Evolutionary conservation across 495 filamentous ascomycete genomes (phyloP).

Genomic region (Trichoderma gamsii): DNA sequence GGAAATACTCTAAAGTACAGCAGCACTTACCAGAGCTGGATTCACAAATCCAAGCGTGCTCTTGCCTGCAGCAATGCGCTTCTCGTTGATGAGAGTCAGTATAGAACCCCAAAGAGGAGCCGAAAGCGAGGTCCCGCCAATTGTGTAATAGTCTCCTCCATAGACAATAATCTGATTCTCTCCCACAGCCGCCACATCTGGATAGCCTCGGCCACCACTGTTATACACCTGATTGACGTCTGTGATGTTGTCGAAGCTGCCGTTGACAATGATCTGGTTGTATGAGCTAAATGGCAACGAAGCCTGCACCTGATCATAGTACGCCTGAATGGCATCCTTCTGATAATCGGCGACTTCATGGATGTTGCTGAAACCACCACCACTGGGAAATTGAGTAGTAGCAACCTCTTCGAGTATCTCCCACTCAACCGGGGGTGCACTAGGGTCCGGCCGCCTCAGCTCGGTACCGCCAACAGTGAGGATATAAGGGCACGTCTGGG

Average conservation of each 20-base stretch:
- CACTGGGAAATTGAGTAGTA: slow-evolving; percentile 45
- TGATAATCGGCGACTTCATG: slow-evolving; percentile 57
- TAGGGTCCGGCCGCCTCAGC: slow-evolving; percentile 16
- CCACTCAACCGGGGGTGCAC: slow-evolving; percentile 18
- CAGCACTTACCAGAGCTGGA: slow-evolving; percentile 21
- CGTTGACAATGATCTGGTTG: slow-evolving; percentile 22
- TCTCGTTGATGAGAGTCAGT: slow-evolving; percentile 54
- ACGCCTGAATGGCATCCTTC: slow-evolving; percentile 42
- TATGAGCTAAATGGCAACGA: slow-evolving; percentile 21
- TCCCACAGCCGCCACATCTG: slow-evolving; percentile 60
- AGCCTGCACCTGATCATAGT: slow-evolving; percentile 43
- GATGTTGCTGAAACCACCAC: slow-evolving; percentile 65
- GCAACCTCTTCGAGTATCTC: slow-evolving; percentile 38
- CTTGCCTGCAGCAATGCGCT: slow-evolving; percentile 46
- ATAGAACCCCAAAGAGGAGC: slow-evolving; percentile 38
- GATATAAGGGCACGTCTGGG: slow-evolving; percentile 34
- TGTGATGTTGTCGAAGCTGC: slow-evolving; percentile 19
- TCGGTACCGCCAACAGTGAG: slow-evolving; percentile 30
- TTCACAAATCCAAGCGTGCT: slow-evolving; percentile 54
- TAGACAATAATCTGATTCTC: slow-evolving; percentile 44
- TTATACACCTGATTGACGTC: slow-evolving; percentile 44
- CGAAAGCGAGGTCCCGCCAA: slow-evolving; percentile 33
- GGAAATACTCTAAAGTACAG: background rate
- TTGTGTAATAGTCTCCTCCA: slow-evolving; percentile 33
- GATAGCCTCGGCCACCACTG: slow-evolving; percentile 54